These are phyloP conservation scores for Mucor plumbeus DNA, from an alignment of 371 early-diverging fungal genomes.

Conservation along the genomic window DNA sequence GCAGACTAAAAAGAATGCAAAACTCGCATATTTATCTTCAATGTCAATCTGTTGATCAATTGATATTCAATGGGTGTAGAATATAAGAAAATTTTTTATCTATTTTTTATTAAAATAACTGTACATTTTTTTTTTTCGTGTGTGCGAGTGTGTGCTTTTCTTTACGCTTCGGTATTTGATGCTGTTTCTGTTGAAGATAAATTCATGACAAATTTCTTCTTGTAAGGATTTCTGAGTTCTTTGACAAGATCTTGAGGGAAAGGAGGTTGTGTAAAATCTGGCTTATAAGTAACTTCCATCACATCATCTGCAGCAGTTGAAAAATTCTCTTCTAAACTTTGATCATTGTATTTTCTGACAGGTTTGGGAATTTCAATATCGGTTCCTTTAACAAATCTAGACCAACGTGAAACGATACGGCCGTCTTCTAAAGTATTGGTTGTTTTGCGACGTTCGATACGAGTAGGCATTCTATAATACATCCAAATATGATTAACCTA, in stretches of 20 bases:
- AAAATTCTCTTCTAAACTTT: conserved; percentile 42
- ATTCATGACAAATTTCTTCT: conserved; percentile 23
- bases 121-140: conserved; percentile 16
- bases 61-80: conserved; percentile 19
- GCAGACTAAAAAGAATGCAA: conserved; percentile 11
- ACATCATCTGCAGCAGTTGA: conserved; percentile 46
- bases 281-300: conserved; percentile 38
- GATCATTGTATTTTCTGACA: conserved; percentile 43
- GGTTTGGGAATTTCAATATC: conserved; percentile 56
- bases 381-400: conserved; percentile 51
- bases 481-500: background rate
- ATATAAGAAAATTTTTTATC: conserved; percentile 5
- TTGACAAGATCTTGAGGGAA: conserved; percentile 43
- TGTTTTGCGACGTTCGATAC: conserved; percentile 47
- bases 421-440: conserved; percentile 48
- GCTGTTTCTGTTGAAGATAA: conserved; percentile 1
- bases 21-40: background rate
- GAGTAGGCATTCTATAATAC: conserved; percentile 39
- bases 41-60: conserved; percentile 14
- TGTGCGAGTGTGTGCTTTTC: background rate
- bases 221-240: conserved; percentile 51
- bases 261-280: conserved; percentile 33
- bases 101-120: conserved; percentile 11
- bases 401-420: conserved; percentile 41
- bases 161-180: background rate